Percentiles rank a stretch among this genome's conserved stretches.
Evolutionary conservation across 805 yeast genomes (phyloP).

Genomic region (Ogataea glucozyma): DNA sequence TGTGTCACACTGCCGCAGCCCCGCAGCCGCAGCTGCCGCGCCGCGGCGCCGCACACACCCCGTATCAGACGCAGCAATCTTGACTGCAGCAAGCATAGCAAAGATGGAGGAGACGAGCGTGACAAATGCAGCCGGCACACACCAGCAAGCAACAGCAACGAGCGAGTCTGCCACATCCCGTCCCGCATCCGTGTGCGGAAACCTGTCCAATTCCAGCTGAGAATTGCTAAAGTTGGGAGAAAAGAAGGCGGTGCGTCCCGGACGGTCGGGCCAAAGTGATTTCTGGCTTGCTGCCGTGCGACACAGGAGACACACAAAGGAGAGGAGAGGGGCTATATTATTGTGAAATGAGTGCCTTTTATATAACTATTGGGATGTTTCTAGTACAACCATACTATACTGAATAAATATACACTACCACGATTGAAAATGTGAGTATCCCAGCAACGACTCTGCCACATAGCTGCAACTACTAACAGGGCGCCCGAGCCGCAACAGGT

Average conservation of each 20-base stretch:
- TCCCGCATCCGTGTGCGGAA: not conserved
- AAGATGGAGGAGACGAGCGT: not conserved
- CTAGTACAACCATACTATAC: no score
- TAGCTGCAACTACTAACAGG: no score
- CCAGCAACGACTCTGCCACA: not conserved
- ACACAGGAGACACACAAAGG: no score
- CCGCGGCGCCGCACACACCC: slow-evolving; percentile 5
- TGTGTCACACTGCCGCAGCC: not conserved
- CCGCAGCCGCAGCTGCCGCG: not conserved
- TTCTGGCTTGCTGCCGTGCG: no score
- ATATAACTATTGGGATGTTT: no score
- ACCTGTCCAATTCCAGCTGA: not conserved
- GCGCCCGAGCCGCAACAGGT: slow-evolving; percentile 8
- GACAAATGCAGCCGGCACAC: not conserved
- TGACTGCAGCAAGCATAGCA: slow-evolving; percentile 2
- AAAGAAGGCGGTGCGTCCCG: no score
- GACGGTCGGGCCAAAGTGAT: no score
- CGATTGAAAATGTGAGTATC: not conserved
- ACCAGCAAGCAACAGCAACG: slow-evolving; percentile 4
- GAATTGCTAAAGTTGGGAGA: no score
- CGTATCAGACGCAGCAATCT: not conserved
- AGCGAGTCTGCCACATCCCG: not conserved
- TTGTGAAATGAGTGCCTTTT: no score
- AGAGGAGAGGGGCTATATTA: no score
- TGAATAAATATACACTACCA: no score